phyloP scores from a whole-genome alignment of 2,329 filamentous ascomycete genomes.

The Aspergillus hortae region DNA sequence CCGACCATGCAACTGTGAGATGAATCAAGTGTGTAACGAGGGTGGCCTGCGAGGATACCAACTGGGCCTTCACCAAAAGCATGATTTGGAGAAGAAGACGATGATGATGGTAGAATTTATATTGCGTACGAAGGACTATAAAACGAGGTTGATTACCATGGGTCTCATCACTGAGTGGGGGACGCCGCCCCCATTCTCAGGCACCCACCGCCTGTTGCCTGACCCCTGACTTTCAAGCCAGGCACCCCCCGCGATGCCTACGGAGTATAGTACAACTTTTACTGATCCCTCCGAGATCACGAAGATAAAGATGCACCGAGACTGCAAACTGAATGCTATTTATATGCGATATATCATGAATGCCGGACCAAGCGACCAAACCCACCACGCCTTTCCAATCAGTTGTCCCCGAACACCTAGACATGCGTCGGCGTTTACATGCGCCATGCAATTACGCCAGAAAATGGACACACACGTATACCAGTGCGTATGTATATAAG shows the following conservation, averaged over 20 bases:
- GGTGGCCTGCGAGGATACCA: background rate
- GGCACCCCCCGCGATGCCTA: no score
- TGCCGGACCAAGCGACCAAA: no score
- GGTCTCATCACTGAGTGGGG: background rate
- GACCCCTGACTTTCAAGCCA: background rate
- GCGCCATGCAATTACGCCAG: background rate
- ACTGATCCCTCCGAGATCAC: no score
- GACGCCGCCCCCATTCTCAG: background rate
- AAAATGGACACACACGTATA: background rate
- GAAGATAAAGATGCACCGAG: no score
- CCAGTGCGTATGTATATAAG: background rate
- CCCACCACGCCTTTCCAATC: no score
- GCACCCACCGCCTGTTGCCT: conserved; percentile 2
- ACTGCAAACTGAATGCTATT: no score
- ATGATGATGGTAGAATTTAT: background rate
- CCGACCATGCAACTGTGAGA: no score
- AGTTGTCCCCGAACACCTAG: conserved; percentile 6
- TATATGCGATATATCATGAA: no score
- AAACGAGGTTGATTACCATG: no score
- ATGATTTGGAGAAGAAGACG: background rate
- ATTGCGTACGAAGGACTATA: background rate
- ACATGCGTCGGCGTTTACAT: conserved; percentile 10
- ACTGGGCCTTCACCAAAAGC: background rate
- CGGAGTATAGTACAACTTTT: no score
- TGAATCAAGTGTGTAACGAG: background rate